Conservation (phyloP, 2,329 filamentous ascomycete genomes). For the Colletotrichum tabaci region DNA sequence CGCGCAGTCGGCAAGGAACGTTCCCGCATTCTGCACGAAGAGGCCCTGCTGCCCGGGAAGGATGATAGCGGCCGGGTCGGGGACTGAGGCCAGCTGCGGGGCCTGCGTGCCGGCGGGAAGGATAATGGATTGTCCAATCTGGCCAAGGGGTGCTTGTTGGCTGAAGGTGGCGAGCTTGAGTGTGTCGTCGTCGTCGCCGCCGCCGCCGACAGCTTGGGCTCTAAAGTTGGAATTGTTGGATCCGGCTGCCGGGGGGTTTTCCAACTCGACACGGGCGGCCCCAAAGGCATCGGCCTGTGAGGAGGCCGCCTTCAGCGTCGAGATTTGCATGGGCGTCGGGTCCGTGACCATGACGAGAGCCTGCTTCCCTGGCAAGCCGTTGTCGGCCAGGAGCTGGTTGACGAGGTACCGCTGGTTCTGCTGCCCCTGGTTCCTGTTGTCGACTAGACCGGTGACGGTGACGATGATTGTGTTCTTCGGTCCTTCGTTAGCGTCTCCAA, state of each 20-base stretch:
- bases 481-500: neutral
- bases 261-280: slow-evolving; percentile 19
- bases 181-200: slow-evolving; percentile 27
- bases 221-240: slow-evolving; percentile 39
- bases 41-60: slow-evolving; percentile 51
- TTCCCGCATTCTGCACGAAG: slow-evolving; percentile 53
- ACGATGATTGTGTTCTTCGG: slow-evolving; percentile 56
- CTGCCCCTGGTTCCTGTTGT: slow-evolving; percentile 49
- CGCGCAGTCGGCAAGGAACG: slow-evolving; percentile 53
- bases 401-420: slow-evolving; percentile 56
- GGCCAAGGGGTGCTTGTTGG: slow-evolving; percentile 52
- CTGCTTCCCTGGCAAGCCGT: slow-evolving; percentile 51
- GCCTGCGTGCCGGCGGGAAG: slow-evolving; percentile 52
- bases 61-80: slow-evolving; percentile 57
- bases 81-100: slow-evolving; percentile 51
- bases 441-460: slow-evolving; percentile 54
- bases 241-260: slow-evolving; percentile 1
- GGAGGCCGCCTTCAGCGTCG: slow-evolving; percentile 43
- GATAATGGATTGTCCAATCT: slow-evolving; percentile 52
- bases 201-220: slow-evolving; percentile 42
- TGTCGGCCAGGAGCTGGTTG: slow-evolving; percentile 57
- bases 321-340: slow-evolving; percentile 53
- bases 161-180: slow-evolving; percentile 48
- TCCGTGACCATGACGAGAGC: slow-evolving; percentile 58
- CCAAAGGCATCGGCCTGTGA: slow-evolving; percentile 46